phyloP scores from a whole-genome alignment of 768 basidiomycete genomes.

The Russula emetica region DNA sequence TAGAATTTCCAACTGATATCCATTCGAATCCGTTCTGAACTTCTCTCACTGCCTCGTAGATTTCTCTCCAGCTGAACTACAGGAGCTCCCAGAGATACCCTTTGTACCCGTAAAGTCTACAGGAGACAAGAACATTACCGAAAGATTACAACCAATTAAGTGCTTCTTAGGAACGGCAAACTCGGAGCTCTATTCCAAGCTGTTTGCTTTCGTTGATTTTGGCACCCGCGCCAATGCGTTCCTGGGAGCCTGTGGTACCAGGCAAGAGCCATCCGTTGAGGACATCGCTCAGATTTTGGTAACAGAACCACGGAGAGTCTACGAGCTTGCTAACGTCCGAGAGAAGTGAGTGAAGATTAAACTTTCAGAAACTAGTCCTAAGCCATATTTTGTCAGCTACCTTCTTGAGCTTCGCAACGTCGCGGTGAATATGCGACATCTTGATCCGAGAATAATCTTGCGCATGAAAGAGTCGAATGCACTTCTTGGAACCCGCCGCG shows the following conservation, averaged over 20 bases:
- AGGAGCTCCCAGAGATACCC: conserved; percentile 48
- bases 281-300: too few species aligned
- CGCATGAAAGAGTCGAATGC: conserved; percentile 70
- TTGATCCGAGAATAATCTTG: conserved; percentile 47
- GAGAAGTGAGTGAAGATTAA: conserved; percentile 48
- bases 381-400: conserved; percentile 48
- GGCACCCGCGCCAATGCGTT: conserved; percentile 78
- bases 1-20: conserved; percentile 31
- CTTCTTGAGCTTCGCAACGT: conserved; percentile 78
- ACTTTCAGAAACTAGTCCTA: neutral
- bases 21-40: neutral
- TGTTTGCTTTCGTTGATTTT: conserved; percentile 91
- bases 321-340: conserved; percentile 62
- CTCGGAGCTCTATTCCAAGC: conserved; percentile 64
- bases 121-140: conserved; percentile 30
- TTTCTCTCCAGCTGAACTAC: conserved; percentile 54
- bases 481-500: conserved; percentile 68
- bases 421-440: conserved; percentile 59
- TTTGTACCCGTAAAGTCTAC: conserved; percentile 60
- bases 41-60: conserved; percentile 38
- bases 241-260: conserved; percentile 86
- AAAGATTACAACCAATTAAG: conserved; percentile 49
- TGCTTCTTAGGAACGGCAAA: conserved; percentile 56
- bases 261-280: conserved; percentile 79
- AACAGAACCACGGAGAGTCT: conserved; percentile 71